Base-by-base conservation (phyloP, 306 rosid genomes). In the Trifolium dubium region DNA sequence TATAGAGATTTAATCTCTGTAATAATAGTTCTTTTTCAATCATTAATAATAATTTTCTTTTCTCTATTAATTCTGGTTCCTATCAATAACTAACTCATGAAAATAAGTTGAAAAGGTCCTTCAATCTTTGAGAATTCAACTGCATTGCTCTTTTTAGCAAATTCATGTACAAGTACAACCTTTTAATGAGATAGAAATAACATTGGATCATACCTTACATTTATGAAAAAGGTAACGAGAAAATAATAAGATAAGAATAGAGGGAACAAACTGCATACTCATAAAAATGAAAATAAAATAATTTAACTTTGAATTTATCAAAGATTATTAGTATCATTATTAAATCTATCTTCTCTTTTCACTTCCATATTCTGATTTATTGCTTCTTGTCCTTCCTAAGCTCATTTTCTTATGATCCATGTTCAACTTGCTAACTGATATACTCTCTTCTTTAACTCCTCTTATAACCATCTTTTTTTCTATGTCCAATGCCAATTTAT, bases 281-380 rank as follows among this genome's bases (percentile, higher is more conserved):
- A 54, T 23, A 68, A 43, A 14, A 44, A 77, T 70, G 43, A 71
- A n/a, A 66, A 44, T 29, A 44, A n/a, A 66, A 44, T 29, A 44
- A 35, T 56, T 75, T 71, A 23, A 6, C 50, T 78, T 56, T 61
- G 56, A 81, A 60, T n/a, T 79, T 58, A 67, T 73, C 82, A 44
- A 72, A 46, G 74, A 9, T 55, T 40, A 3, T 56, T 34, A 31
- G 17, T 61, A 67, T 12, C 10, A 44, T 28, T 50, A 62, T 47
- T 35, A 32, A 50, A 77, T 85, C 73, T 90, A 86, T 79, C 89
- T 83, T 66, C 85, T 84, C 77, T 75, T 93, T 78, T 87, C 90
- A 71, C 68, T 76, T 47, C 86, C 86, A 78, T 78, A 85, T 69
- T 88, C 95, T 77, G 92, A 77, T 80, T 86, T 85, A 65, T 84